Conservation (phyloP, 2,329 filamentous ascomycete genomes). For the Calonectria crousiana region DNA sequence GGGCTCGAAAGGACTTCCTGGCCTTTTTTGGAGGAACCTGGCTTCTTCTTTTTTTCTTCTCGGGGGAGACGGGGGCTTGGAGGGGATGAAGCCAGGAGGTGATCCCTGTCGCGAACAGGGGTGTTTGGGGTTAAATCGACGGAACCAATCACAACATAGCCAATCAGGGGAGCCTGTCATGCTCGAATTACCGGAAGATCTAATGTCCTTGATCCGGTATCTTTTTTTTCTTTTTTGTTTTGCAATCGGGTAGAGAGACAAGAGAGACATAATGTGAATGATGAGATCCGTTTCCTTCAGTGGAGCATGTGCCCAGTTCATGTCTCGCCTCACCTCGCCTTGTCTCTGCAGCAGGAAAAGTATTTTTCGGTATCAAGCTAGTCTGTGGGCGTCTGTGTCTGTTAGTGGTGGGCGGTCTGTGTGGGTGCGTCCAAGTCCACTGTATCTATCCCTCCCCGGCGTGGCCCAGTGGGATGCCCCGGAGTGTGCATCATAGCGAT, state of each 20-base stretch:
- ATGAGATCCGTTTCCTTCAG: neutral
- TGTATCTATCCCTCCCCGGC: neutral
- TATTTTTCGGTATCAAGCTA: neutral
- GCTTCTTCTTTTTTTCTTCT: neutral
- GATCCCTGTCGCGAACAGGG: conserved; percentile 3
- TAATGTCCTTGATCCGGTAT: conserved; percentile 10
- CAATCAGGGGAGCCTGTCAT: conserved; percentile 1
- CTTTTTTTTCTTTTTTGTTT: neutral
- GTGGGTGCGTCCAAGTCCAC: conserved; percentile 2
- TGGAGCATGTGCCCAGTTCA: neutral
- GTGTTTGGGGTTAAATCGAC: conserved; percentile 10
- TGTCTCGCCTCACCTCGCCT: neutral
- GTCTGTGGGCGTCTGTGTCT: conserved; percentile 6
- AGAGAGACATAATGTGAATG: neutral
- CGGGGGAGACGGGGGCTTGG: conserved; percentile 27
- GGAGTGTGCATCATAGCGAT: conserved; percentile 5
- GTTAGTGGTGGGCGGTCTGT: neutral
- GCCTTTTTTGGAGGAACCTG: neutral
- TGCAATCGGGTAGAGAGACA: neutral
- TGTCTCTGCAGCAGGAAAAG: neutral
- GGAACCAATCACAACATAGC: conserved; percentile 14
- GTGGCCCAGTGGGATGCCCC: neutral
- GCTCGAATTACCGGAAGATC: neutral
- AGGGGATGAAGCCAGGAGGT: conserved; percentile 7
- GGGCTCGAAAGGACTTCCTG: neutral